Evolutionary conservation across 768 basidiomycete genomes (phyloP).

Genomic region (Leccinum longicurvipes): DNA sequence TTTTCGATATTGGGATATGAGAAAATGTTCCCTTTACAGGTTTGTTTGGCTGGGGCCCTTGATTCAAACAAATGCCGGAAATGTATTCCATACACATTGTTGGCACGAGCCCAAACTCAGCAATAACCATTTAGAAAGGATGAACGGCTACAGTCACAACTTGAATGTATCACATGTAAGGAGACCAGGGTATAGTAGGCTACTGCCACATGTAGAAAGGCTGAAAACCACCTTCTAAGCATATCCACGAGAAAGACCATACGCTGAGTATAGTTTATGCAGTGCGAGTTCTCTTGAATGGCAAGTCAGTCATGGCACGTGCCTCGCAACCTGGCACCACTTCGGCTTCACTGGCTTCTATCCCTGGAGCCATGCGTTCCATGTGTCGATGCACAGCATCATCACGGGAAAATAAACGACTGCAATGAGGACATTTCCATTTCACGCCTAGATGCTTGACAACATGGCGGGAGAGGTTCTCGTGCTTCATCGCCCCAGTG

Average conservation of each 20-base stretch:
- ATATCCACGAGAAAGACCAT: background rate
- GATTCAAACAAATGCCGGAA: slow-evolving; percentile 17
- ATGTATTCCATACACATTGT: background rate
- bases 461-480: slow-evolving; percentile 31
- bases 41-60: slow-evolving; percentile 14
- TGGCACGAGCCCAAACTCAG: background rate
- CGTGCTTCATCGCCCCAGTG: slow-evolving; percentile 27
- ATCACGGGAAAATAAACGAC: slow-evolving; percentile 28
- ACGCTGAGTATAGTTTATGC: slow-evolving; percentile 3
- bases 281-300: background rate
- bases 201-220: background rate
- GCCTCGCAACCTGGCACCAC: slow-evolving; percentile 19
- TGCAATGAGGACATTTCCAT: slow-evolving; percentile 29
- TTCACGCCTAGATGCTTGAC: slow-evolving; percentile 30
- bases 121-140: background rate
- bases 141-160: background rate
- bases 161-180: background rate
- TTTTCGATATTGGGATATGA: slow-evolving; percentile 5
- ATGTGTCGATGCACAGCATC: slow-evolving; percentile 32
- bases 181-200: slow-evolving; percentile 5
- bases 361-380: slow-evolving; percentile 26
- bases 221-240: background rate
- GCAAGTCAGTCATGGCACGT: slow-evolving; percentile 10
- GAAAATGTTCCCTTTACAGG: slow-evolving; percentile 14
- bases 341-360: slow-evolving; percentile 22